These are phyloP conservation scores for Cryphonectria carpinicola DNA, from an alignment of 2,329 filamentous ascomycete genomes.

Conservation along the genomic window DNA sequence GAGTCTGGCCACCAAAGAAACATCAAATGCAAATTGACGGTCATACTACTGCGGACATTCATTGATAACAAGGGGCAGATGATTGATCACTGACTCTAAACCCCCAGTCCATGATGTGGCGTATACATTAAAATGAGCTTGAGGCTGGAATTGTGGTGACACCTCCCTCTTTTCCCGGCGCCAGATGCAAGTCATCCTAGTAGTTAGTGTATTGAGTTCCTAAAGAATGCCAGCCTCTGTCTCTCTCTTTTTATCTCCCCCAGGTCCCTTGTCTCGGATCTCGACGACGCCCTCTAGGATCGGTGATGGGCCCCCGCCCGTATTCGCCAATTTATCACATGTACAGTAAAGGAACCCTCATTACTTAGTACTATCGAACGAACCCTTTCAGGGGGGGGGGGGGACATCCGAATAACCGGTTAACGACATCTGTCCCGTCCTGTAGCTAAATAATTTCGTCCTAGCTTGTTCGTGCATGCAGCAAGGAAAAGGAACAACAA, in stretches of 20 bases:
- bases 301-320: too few species aligned
- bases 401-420: not conserved
- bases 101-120: not conserved
- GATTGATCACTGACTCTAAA: not conserved
- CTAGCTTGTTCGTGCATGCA: not conserved
- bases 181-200: not conserved
- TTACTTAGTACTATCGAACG: not conserved
- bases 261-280: not conserved
- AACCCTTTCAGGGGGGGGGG: too few species aligned
- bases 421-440: not conserved
- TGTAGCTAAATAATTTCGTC: not conserved
- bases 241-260: too few species aligned
- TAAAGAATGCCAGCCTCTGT: too few species aligned
- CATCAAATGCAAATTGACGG: not conserved
- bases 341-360: not conserved
- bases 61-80: not conserved
- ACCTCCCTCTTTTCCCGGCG: not conserved
- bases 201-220: too few species aligned
- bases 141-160: not conserved
- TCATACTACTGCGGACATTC: too few species aligned
- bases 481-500: not conserved
- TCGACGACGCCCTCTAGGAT: not conserved
- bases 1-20: not conserved
- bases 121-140: not conserved
- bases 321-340: not conserved